These are phyloP conservation scores for Ogataea siamensis DNA, from an alignment of 805 yeast species.

Conservation along the genomic window DNA sequence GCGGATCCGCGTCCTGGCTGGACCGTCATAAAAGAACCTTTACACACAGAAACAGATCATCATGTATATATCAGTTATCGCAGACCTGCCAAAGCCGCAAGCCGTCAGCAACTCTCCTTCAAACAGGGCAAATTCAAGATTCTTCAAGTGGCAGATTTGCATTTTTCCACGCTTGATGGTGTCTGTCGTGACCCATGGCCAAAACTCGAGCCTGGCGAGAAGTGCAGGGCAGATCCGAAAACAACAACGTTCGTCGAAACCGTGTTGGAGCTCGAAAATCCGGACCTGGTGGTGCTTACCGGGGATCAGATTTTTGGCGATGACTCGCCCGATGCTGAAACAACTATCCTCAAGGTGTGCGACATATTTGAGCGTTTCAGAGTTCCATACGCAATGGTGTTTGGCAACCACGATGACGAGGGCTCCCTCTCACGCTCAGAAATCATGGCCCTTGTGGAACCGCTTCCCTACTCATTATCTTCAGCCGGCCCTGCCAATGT, in stretches of 20 bases:
- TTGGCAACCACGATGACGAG: constrained; percentile 96
- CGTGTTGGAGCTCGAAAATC: constrained; percentile 71
- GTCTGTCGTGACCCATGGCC: constrained; percentile 75
- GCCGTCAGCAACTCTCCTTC: constrained; percentile 8
- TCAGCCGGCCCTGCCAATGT: constrained; percentile 61
- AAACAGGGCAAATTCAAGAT: constrained; percentile 56
- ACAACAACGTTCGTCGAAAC: constrained; percentile 59
- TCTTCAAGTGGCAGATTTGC: constrained; percentile 88
- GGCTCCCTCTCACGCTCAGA: constrained; percentile 62
- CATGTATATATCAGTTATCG: constrained; percentile 36
- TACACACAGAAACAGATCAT: constrained; percentile 14
- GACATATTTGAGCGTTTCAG: constrained; percentile 62
- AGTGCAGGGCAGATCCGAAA: constrained; percentile 76
- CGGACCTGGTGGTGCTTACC: constrained; percentile 81
- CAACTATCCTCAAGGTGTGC: constrained; percentile 75
- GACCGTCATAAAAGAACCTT: constrained; percentile 30
- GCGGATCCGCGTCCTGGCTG: constrained; percentile 78
- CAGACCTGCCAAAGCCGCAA: constrained; percentile 20
- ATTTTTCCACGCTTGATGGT: constrained; percentile 83
- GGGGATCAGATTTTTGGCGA: constrained; percentile 93
- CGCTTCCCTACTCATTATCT: constrained; percentile 69
- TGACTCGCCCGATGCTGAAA: constrained; percentile 73
- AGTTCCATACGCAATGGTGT: constrained; percentile 80
- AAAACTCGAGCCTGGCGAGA: constrained; percentile 30
- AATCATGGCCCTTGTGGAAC: constrained; percentile 53